Percentiles rank a stretch among this genome's conserved stretches.
These are phyloP conservation scores for Calocybe cyanea DNA, from an alignment of 768 basidiomycete species.

Conservation along the genomic window DNA sequence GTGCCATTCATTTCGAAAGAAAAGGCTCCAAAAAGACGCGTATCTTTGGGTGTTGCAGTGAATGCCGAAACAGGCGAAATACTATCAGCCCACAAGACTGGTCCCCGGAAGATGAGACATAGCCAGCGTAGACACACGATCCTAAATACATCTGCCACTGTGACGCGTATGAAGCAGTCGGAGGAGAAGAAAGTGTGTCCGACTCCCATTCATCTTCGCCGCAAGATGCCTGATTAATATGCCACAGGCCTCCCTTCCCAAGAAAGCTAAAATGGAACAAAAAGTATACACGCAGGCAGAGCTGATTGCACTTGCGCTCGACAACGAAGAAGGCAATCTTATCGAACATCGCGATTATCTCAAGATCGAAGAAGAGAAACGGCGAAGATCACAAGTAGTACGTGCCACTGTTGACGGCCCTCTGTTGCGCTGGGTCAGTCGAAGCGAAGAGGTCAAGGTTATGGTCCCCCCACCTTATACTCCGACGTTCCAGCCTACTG, in stretches of 20 bases:
- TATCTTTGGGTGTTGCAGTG: conserved; percentile 51
- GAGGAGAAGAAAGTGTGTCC: conserved; percentile 54
- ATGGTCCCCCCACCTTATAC: conserved; percentile 31
- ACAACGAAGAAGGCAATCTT: conserved; percentile 84
- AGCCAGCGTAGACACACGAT: conserved; percentile 68
- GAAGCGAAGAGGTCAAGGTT: conserved; percentile 53
- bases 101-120: conserved; percentile 37
- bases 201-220: background rate
- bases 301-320: conserved; percentile 76
- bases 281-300: conserved; percentile 74
- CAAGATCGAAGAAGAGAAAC: conserved; percentile 76
- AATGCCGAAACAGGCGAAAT: conserved; percentile 63
- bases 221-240: background rate
- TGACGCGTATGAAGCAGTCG: conserved; percentile 58
- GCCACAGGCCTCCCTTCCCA: conserved; percentile 53
- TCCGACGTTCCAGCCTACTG: conserved; percentile 14
- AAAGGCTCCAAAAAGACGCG: conserved; percentile 42
- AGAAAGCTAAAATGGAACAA: conserved; percentile 51
- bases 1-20: conserved; percentile 19
- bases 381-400: conserved; percentile 61
- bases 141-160: conserved; percentile 67
- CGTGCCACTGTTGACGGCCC: conserved; percentile 64
- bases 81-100: conserved; percentile 27
- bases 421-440: conserved; percentile 68
- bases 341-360: conserved; percentile 77